Conservation (phyloP, 805 yeast genomes). For the Schwanniomyces occidentalis region DNA sequence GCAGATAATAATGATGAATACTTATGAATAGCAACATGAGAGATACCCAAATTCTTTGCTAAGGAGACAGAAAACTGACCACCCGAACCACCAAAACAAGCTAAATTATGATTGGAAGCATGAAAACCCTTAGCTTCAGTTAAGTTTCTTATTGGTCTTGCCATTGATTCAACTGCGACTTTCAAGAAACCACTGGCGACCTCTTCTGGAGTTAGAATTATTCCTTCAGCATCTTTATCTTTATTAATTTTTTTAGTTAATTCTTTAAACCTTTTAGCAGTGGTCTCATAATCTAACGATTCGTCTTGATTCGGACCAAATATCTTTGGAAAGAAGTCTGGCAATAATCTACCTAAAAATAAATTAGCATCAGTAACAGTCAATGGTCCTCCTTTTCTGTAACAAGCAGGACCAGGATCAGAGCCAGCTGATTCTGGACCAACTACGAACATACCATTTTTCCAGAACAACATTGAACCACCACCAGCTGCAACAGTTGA, state of each 20-base stretch:
- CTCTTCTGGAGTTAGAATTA: slow-evolving; percentile 27
- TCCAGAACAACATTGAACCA: slow-evolving; percentile 33
- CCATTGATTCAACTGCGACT: slow-evolving; percentile 37
- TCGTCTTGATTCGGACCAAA: slow-evolving; percentile 81
- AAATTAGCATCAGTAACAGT: slow-evolving; percentile 87
- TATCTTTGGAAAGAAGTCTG: slow-evolving; percentile 75
- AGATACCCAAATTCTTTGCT: slow-evolving; percentile 29
- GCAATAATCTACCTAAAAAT: slow-evolving; percentile 67
- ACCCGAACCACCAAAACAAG: slow-evolving; percentile 41
- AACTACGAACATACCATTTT: slow-evolving; percentile 52
- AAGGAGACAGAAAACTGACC: slow-evolving; percentile 32
- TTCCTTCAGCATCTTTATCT: slow-evolving; percentile 20
- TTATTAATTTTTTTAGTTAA: slow-evolving; percentile 47
- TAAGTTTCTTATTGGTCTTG: slow-evolving; percentile 34
- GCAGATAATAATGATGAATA: slow-evolving; percentile 37
- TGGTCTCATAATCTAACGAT: slow-evolving; percentile 42
- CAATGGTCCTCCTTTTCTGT: slow-evolving; percentile 79
- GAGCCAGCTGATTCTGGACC: slow-evolving; percentile 89
- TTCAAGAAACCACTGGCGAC: slow-evolving; percentile 35
- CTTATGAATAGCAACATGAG: slow-evolving; percentile 31
- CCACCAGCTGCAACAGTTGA: slow-evolving; percentile 44
- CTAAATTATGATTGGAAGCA: slow-evolving; percentile 31
- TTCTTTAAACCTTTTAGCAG: slow-evolving; percentile 52
- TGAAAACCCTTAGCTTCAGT: slow-evolving; percentile 36
- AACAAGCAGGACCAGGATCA: slow-evolving; percentile 89